Conservation (phyloP, 257 asterid species). For the Fraxinus americana region DNA sequence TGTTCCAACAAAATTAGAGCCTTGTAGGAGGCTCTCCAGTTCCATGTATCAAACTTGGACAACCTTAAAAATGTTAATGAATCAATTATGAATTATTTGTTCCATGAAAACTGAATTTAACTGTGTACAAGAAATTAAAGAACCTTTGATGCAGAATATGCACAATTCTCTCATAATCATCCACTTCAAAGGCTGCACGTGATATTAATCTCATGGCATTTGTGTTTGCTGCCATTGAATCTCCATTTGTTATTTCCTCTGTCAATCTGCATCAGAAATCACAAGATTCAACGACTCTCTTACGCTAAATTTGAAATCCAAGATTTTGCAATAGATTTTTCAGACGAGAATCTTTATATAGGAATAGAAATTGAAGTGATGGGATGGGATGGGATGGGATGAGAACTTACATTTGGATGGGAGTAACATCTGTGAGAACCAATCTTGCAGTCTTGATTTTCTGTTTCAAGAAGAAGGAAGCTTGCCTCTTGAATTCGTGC, state of each 20-base stretch:
- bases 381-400: not conserved
- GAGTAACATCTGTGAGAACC: slow-evolving; percentile 77
- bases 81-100: not conserved
- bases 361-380: too few species aligned
- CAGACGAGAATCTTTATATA: too few species aligned
- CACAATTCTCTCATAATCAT: slow-evolving; percentile 75
- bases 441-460: slow-evolving; percentile 81
- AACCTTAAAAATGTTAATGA: slow-evolving; percentile 39
- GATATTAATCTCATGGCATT: slow-evolving; percentile 68
- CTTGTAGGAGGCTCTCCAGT: slow-evolving; percentile 73
- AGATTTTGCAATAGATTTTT: too few species aligned
- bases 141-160: slow-evolving; percentile 75
- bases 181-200: slow-evolving; percentile 89
- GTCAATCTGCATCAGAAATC: slow-evolving; percentile 48
- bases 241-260: slow-evolving; percentile 74
- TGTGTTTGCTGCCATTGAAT: slow-evolving; percentile 53
- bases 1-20: slow-evolving; percentile 66
- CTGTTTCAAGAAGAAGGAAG: slow-evolving; percentile 80
- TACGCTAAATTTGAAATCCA: too few species aligned
- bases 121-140: not conserved
- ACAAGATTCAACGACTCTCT: not conserved
- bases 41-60: slow-evolving; percentile 52
- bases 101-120: not conserved
- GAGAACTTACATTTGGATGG: slow-evolving; percentile 58
- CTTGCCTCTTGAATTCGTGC: slow-evolving; percentile 77